Evolutionary conservation across 768 basidiomycete genomes (phyloP), one percentile per base, ranked within the genome.

Genomic region (Termitomyces sp.): DNA sequence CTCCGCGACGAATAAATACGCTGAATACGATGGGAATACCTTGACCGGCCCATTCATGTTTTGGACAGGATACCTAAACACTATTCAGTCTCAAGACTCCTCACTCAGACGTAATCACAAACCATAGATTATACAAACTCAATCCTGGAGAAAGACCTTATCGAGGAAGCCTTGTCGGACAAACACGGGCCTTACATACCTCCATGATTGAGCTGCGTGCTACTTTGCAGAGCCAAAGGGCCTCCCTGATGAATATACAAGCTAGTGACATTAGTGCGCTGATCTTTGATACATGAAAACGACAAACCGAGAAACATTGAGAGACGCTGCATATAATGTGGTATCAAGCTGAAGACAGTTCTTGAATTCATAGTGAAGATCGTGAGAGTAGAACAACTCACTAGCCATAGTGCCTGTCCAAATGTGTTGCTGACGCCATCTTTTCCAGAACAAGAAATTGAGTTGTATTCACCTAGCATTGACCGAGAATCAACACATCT

Each of bases 191-290:
- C 69, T 11, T n/a, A 53, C 59, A 17, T 61, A 67, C 81, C 82
- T 43, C 80, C 81, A 47, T 82, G 80, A 60, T 83, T 83, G 10
- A 81, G 70, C 58, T 83, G 81, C 2, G 77, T 78, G 47, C 75
- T 73, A 59, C 81, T 81, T 63, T 83, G 83, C 15, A 83, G 66
- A 5, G 81, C 79, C 31, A 82, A 73, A 3, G 82, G 81, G 1
- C 80, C 82, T 8, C 83, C 83, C 72, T 83, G 82, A 61, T 84
- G 83, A n/a, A 81, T 74, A 57, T 82, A 83, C 51, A 85, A 55
- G 37, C 82, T 83, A 45, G 14, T 40, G 12, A 62, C 17, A n/a
- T 32, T 29, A 54, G 9, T 48, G 17, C 34, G 10, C 34, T 51
- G 20, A 20, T 29, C 10, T 57, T 8, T 15, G n/a, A n/a, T 34